A percentile compares a stretch with the other conserved stretches of the same genome.
These are phyloP conservation scores for Actinidia polygama DNA, from an alignment of 179 eudicot species.

Conservation along the genomic window DNA sequence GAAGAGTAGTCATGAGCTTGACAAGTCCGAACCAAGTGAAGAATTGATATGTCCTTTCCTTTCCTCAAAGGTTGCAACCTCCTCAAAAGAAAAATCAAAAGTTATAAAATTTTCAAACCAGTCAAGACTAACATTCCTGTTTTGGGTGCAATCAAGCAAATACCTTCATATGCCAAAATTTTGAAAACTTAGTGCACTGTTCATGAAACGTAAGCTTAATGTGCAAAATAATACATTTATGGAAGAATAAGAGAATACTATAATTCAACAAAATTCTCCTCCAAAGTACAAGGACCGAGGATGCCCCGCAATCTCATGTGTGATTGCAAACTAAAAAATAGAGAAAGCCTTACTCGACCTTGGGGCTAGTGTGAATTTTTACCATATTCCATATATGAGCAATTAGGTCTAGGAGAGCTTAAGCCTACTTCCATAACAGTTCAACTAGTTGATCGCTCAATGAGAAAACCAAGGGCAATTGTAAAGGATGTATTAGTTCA, in stretches of 20 bases:
- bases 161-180: too few relatives aligned
- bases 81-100: background rate
- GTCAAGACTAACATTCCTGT: background rate
- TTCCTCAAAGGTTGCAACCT: background rate
- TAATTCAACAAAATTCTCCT: background rate
- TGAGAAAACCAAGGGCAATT: background rate
- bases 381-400: background rate
- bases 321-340: too few relatives aligned
- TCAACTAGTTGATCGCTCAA: background rate
- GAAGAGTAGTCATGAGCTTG: background rate
- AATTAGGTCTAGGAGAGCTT: background rate
- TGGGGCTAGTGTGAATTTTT: background rate
- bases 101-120: too few relatives aligned
- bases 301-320: background rate
- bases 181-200: too few relatives aligned
- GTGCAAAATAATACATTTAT: too few relatives aligned
- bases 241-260: background rate
- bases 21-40: background rate
- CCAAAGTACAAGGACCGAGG: background rate
- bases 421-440: background rate
- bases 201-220: background rate
- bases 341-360: background rate
- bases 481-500: background rate
- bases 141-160: too few relatives aligned
- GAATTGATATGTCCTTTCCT: background rate